Percentiles rank a stretch among this genome's conserved stretches.
Evolutionary conservation across 306 rosid species (phyloP).

Genomic region (Ochetophila trinervis): DNA sequence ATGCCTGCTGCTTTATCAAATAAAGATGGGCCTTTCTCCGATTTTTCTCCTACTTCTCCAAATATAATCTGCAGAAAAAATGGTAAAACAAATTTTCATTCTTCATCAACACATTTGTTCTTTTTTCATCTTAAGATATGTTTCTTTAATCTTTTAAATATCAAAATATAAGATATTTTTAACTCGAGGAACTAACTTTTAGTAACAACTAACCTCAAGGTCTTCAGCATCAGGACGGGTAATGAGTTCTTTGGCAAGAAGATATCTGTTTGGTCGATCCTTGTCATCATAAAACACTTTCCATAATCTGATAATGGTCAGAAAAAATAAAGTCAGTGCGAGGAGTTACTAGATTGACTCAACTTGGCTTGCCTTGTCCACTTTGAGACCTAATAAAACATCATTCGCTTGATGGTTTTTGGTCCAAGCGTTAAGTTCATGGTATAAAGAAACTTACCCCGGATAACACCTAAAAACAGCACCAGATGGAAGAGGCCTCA

Average conservation of each 20-base stretch:
- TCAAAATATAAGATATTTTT: not conserved
- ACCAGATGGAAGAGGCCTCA: conserved; percentile 90
- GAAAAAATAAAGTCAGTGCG: conserved; percentile 20
- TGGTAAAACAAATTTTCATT: not conserved
- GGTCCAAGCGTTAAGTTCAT: not conserved
- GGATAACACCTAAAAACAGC: conserved; percentile 94
- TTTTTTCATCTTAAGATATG: not conserved
- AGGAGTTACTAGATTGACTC: not conserved
- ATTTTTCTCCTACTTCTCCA: conserved; percentile 48
- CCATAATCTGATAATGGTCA: conserved; percentile 58
- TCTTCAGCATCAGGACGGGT: conserved; percentile 83
- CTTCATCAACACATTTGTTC: not conserved
- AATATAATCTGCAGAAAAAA: conserved; percentile 57
- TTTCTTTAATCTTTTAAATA: not conserved
- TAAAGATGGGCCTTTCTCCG: conserved; percentile 59
- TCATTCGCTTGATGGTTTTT: not conserved
- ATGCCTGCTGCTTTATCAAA: conserved; percentile 73
- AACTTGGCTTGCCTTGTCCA: not conserved
- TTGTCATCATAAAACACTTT: conserved; percentile 94
- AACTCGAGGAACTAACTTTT: not conserved
- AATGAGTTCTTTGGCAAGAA: conserved; percentile 76
- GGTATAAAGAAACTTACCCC: conserved; percentile 49
- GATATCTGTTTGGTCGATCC: conserved; percentile 76
- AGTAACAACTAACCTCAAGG: conserved; percentile 63
- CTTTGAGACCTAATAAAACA: not conserved